Base-by-base conservation (phyloP, 2,329 filamentous ascomycete genomes). In the Neofusicoccum kwambonambiense region DNA sequence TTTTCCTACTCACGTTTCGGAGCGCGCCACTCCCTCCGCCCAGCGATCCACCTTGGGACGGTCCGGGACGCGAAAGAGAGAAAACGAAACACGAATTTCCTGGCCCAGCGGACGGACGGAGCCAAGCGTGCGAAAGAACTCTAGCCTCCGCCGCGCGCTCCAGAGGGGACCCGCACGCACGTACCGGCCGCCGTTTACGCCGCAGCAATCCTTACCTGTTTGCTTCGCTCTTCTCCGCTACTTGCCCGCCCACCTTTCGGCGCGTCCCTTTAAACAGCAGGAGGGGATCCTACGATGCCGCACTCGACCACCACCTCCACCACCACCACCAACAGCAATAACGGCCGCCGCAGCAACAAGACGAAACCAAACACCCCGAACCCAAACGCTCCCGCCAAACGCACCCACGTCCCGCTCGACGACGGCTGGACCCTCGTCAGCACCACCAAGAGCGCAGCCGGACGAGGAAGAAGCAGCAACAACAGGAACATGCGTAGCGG, bases 351-450 rank as follows among this genome's bases (percentile, higher is more conserved):
- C 42, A 5, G 13, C 62, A 34, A 15, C 34, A 35, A 17, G 27
- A 47, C 62, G 15, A 47, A 27, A 13, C 41, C n/a, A 19, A 12
- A 44, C 5, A 47, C 9, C 37, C 19, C 3, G 22, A 35, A 13
- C 50, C 22, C 31, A 31, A 15, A 31, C n/a, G 22, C 35, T 17
- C 45, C 34, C 60, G 70, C 73, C 64, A 77, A 76, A 66, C 70
- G 74, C 56, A 70, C 69, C 50, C 66, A 74, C 58, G 67, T 77
- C 4, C 67, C 69, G 13, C 66, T 69, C 13, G 70, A 69, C 0
- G 75, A 77, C 68, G 76, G 75, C 3, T 78, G 76, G 76, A 77
- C 73, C 2, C 70, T 77, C 0, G 70, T 78, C n/a, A 75, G 74
- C 37, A 65, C 54, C 1, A 65, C 52, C 19, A 58, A 58, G 12